Percentiles rank a stretch among this genome's conserved stretches.
These are phyloP conservation scores for Cladophialophora psammophila DNA, from an alignment of 2,329 filamentous ascomycete species.

Conservation along the genomic window DNA sequence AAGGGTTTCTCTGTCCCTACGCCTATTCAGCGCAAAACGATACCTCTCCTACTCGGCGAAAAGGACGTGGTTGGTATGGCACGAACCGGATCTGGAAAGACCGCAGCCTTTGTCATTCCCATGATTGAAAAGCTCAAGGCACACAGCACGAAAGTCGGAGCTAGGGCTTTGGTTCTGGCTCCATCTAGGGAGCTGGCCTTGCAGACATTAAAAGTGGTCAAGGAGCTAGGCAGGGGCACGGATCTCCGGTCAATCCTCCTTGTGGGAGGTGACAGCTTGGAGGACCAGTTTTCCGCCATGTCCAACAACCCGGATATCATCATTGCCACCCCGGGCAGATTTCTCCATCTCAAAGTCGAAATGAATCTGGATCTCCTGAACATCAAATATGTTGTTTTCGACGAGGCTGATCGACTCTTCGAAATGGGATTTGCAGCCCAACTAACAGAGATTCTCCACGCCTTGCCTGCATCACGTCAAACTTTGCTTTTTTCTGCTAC, in stretches of 20 bases:
- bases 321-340: slow-evolving; percentile 95
- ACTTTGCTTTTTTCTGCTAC: slow-evolving; percentile 96
- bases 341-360: slow-evolving; percentile 95
- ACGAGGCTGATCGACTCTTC: slow-evolving; percentile 95
- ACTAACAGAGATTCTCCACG: slow-evolving; percentile 89
- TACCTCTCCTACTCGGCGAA: slow-evolving; percentile 85
- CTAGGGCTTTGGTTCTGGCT: slow-evolving; percentile 85
- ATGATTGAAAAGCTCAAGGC: slow-evolving; percentile 94
- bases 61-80: slow-evolving; percentile 99
- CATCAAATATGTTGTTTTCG: slow-evolving; percentile 93
- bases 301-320: slow-evolving; percentile 94
- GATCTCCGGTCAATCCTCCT: slow-evolving; percentile 89
- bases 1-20: slow-evolving; percentile 98
- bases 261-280: slow-evolving; percentile 92
- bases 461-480: slow-evolving; percentile 82
- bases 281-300: slow-evolving; percentile 95
- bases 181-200: slow-evolving; percentile 93
- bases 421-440: slow-evolving; percentile 98
- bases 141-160: slow-evolving; percentile 85
- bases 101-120: slow-evolving; percentile 95
- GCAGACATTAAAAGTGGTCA: slow-evolving; percentile 95
- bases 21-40: slow-evolving; percentile 95
- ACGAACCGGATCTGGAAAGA: slow-evolving; percentile 97
- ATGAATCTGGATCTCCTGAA: slow-evolving; percentile 93
- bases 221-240: slow-evolving; percentile 88